Conservation (phyloP, 192 early-diverging fungal genomes). For the Mycoemilia scoparia region DNA sequence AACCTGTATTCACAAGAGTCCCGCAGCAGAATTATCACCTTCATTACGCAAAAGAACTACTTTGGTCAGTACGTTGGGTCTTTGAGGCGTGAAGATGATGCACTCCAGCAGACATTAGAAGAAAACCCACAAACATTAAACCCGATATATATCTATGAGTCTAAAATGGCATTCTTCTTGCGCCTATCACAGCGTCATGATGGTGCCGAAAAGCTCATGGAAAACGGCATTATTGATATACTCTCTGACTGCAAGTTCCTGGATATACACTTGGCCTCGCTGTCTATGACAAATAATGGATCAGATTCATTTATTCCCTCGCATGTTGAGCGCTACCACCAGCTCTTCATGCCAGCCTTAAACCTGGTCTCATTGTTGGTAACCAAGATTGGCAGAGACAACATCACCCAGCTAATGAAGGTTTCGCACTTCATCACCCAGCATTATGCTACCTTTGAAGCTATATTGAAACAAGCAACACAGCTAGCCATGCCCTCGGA, state of each 20-base stretch:
- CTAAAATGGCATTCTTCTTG: conserved; percentile 65
- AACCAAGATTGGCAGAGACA: conserved; percentile 23
- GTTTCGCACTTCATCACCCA: conserved; percentile 20
- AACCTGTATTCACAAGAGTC: conserved; percentile 25
- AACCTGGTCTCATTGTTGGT: conserved; percentile 35
- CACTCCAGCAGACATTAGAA: conserved; percentile 29
- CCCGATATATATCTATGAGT: conserved; percentile 53
- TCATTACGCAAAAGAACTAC: conserved; percentile 33
- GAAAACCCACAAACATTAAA: conserved; percentile 34
- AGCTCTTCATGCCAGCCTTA: conserved; percentile 41
- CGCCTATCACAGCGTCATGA: conserved; percentile 53
- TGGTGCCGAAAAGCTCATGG: conserved; percentile 59
- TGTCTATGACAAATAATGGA: conserved; percentile 1
- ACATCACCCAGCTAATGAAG: conserved; percentile 25
- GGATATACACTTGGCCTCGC: conserved; percentile 23
- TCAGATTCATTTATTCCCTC: conserved; percentile 24
- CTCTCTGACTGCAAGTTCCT: conserved; percentile 55
- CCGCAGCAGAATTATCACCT: conserved; percentile 24
- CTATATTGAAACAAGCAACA: conserved; percentile 14
- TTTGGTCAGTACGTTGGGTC: conserved; percentile 32
- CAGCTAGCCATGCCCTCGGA: conserved; percentile 9
- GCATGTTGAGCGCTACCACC: conserved; percentile 37
- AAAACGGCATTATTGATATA: conserved; percentile 60
- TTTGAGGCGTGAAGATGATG: conserved; percentile 41
- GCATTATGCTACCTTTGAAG: conserved; percentile 22